Conservation (phyloP, 1,284 basidiomycete species). For the Vanrija humicola region DNA sequence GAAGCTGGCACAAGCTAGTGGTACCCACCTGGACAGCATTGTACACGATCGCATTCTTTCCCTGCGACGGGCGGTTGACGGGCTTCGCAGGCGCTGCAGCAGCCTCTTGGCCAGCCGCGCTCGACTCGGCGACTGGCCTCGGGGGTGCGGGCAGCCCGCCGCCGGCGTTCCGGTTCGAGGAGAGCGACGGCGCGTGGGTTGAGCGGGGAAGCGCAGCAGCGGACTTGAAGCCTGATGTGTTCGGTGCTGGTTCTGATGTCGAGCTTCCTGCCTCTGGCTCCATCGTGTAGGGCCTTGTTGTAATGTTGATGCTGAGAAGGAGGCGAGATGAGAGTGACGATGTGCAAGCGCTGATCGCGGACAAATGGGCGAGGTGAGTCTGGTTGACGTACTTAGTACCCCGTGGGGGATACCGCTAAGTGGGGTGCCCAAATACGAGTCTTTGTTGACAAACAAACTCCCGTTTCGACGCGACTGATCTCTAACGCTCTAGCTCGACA, state of each 20-base stretch:
- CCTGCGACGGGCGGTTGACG: conserved; percentile 32
- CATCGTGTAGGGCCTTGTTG: not conserved
- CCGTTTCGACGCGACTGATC: too few species aligned
- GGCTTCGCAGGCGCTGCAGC: conserved; percentile 16
- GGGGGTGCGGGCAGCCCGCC: conserved; percentile 16
- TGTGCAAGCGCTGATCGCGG: too few species aligned
- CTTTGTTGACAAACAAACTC: too few species aligned
- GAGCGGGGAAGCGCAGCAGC: conserved; percentile 20
- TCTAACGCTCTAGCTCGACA: too few species aligned
- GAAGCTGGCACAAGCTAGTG: too few species aligned
- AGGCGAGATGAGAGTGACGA: too few species aligned
- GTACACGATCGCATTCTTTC: conserved; percentile 62
- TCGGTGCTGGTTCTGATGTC: not conserved
- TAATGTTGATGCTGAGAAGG: too few species aligned
- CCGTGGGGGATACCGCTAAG: not conserved
- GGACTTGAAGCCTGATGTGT: conserved; percentile 15
- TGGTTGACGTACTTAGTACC: conserved; percentile 14
- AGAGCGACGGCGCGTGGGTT: conserved; percentile 10
- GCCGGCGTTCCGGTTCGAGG: conserved; percentile 22
- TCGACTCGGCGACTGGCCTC: not conserved
- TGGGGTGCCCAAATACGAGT: too few species aligned
- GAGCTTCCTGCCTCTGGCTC: not conserved
- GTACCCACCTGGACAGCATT: conserved; percentile 60
- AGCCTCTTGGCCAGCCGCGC: not conserved
- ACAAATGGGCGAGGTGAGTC: too few species aligned